These are phyloP conservation scores for Neurospora africana DNA, from an alignment of 495 filamentous ascomycete species.

Conservation along the genomic window DNA sequence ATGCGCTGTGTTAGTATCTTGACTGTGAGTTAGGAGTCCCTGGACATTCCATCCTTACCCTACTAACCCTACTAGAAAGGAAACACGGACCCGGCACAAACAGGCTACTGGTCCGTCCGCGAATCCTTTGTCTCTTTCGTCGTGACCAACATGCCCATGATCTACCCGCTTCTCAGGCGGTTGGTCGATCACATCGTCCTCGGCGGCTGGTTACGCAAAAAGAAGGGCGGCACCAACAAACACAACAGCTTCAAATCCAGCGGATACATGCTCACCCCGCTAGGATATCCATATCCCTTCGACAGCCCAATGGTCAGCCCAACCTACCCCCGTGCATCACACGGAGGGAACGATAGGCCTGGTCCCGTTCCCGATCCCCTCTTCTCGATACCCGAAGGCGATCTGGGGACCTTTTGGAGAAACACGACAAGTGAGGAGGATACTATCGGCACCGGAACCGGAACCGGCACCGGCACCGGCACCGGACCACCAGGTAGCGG, in stretches of 20 bases:
- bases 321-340: background rate
- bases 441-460: background rate
- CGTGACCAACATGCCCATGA: constrained; percentile 50
- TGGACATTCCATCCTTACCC: too few relatives aligned
- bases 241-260: background rate
- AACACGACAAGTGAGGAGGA: background rate
- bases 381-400: background rate
- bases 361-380: background rate
- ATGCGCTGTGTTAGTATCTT: constrained; percentile 49
- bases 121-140: constrained; percentile 53
- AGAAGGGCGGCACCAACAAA: background rate
- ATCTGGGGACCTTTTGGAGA: background rate
- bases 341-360: background rate
- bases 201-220: background rate
- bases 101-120: constrained; percentile 52
- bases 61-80: too few relatives aligned
- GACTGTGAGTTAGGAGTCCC: constrained; percentile 19
- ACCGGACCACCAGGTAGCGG: background rate
- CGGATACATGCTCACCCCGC: background rate
- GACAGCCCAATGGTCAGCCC: background rate
- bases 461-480: background rate
- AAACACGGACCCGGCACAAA: constrained; percentile 24
- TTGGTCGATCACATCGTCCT: constrained; percentile 1
- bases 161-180: constrained; percentile 38
- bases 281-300: background rate